phyloP scores from a whole-genome alignment of 2,329 filamentous ascomycete genomes.

The Drechslera avenae region DNA sequence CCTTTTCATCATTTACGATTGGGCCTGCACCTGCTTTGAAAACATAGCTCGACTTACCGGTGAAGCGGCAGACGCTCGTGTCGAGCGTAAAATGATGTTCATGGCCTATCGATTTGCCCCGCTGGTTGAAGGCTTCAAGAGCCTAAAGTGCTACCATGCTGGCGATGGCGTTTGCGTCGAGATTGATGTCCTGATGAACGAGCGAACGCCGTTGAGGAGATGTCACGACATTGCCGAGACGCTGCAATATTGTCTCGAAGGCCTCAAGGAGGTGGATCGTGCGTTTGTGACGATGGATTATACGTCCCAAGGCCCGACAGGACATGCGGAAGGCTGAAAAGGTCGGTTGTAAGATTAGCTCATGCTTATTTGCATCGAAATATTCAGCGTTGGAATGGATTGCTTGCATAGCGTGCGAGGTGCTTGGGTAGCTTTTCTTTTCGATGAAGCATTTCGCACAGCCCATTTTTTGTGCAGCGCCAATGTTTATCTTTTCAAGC shows the following conservation, averaged over 20 bases:
- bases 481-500: too few relatives aligned
- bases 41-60: conserved; percentile 65
- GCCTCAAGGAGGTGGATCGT: conserved; percentile 58
- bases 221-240: conserved; percentile 67
- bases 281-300: conserved; percentile 60
- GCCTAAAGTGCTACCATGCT: conserved; percentile 63
- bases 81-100: conserved; percentile 63
- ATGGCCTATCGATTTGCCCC: conserved; percentile 63
- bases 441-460: too few relatives aligned
- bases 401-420: too few relatives aligned
- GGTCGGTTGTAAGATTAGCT: neutral
- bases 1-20: conserved; percentile 71
- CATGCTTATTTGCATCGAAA: too few relatives aligned
- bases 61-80: conserved; percentile 58
- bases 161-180: conserved; percentile 69
- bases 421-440: too few relatives aligned
- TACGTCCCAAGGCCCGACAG: conserved; percentile 31
- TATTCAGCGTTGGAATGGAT: too few relatives aligned
- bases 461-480: too few relatives aligned
- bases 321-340: neutral
- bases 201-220: conserved; percentile 57
- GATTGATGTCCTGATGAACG: conserved; percentile 63
- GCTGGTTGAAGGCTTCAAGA: conserved; percentile 61
- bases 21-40: conserved; percentile 65
- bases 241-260: conserved; percentile 66